Evolutionary conservation across 2,329 filamentous ascomycete species (phyloP).

Genomic region (Cercospora zeae-maydis): DNA sequence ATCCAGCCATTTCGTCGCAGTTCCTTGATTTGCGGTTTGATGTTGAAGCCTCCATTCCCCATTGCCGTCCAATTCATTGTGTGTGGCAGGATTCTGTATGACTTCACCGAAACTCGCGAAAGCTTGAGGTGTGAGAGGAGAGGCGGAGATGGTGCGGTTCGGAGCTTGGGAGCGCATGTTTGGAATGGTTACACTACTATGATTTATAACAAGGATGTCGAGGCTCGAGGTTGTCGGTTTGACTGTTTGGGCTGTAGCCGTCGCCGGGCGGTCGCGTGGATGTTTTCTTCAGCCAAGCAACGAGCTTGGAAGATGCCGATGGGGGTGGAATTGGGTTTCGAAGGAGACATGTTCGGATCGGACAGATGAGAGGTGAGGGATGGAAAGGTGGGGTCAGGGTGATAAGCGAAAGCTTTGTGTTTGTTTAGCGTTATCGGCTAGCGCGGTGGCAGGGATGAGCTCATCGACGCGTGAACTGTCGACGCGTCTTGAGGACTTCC

Average conservation of each 20-base stretch:
- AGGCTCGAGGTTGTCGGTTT: constrained; percentile 37
- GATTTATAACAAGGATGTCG: constrained; percentile 42
- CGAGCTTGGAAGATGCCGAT: constrained; percentile 14
- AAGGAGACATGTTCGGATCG: constrained; percentile 5
- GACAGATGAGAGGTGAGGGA: neutral
- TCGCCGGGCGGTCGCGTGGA: constrained; percentile 20
- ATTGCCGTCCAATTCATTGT: constrained; percentile 34
- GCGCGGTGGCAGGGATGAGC: neutral
- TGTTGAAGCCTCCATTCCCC: constrained; percentile 39
- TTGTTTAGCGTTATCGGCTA: constrained; percentile 3
- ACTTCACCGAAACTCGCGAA: constrained; percentile 83
- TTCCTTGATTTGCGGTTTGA: constrained; percentile 75
- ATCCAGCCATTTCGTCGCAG: constrained; percentile 79
- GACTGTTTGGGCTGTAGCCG: constrained; percentile 15
- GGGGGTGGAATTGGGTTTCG: constrained; percentile 4
- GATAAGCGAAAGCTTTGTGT: neutral
- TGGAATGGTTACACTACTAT: neutral
- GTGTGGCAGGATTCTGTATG: constrained; percentile 62
- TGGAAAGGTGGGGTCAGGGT: constrained; percentile 12
- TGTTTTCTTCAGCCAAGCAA: constrained; percentile 18
- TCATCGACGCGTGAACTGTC: constrained; percentile 5
- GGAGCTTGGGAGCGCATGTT: constrained; percentile 7
- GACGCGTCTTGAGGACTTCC: constrained; percentile 5
- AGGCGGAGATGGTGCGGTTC: neutral
- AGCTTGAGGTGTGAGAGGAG: constrained; percentile 44